Percentiles rank a stretch among this genome's conserved stretches.
Evolutionary conservation across 2,329 filamentous ascomycete species (phyloP).

Genomic region (Fusarium cyanostomum): DNA sequence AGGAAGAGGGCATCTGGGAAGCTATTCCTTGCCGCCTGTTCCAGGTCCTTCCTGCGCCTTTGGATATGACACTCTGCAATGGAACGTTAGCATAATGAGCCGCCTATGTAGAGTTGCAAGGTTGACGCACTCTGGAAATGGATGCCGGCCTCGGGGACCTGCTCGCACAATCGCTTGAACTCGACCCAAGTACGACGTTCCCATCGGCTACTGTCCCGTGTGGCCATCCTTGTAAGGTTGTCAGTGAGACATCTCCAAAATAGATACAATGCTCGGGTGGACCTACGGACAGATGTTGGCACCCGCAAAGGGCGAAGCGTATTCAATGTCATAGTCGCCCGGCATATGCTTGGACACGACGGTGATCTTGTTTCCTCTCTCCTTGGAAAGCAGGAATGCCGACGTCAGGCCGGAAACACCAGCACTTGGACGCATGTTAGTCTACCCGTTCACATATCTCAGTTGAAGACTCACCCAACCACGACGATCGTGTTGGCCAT

Average conservation of each 20-base stretch:
- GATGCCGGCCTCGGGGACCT: constrained; percentile 80
- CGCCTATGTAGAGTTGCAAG: background rate
- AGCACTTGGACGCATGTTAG: constrained; percentile 46
- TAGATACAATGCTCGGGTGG: fast-evolving
- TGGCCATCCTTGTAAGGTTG: constrained; percentile 53
- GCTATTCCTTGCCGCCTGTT: constrained; percentile 33
- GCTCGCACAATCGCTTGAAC: constrained; percentile 66
- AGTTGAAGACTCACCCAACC: constrained; percentile 44
- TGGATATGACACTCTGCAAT: constrained; percentile 58
- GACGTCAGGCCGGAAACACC: constrained; percentile 63
- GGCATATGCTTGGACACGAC: constrained; percentile 90
- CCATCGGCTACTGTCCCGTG: constrained; percentile 58
- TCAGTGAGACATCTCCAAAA: background rate
- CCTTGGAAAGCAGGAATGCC: constrained; percentile 58
- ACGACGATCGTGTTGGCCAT: constrained; percentile 49
- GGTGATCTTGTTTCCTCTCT: constrained; percentile 64
- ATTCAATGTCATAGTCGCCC: constrained; percentile 91
- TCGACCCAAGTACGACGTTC: constrained; percentile 73
- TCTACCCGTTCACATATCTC: background rate
- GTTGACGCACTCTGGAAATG: constrained; percentile 73
- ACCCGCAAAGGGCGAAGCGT: constrained; percentile 89
- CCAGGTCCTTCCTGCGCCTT: constrained; percentile 70
- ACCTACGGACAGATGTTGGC: constrained; percentile 80
- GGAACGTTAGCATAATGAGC: constrained; percentile 4
- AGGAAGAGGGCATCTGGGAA: constrained; percentile 71